These are phyloP conservation scores for Nemophila menziesii DNA, from an alignment of 257 asterid genomes.

Conservation along the genomic window DNA sequence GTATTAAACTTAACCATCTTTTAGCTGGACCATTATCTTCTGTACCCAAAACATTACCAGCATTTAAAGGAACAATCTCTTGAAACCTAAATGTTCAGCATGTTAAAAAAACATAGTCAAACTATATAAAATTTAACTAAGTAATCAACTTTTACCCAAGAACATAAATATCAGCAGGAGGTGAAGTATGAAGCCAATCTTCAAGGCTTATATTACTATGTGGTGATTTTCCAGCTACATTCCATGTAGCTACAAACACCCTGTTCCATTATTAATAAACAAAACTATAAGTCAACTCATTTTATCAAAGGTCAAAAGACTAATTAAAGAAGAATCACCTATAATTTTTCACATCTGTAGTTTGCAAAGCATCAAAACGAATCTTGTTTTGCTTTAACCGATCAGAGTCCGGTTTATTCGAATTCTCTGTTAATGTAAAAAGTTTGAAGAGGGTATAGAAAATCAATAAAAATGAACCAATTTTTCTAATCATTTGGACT, in stretches of 20 bases:
- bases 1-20: slow-evolving; percentile 76
- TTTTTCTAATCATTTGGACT: slow-evolving; percentile 29
- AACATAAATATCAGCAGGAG: slow-evolving; percentile 96
- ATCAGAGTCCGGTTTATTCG: slow-evolving; percentile 31
- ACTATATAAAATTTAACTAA: not conserved
- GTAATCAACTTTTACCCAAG: slow-evolving; percentile 58
- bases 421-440: slow-evolving; percentile 31
- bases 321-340: slow-evolving; percentile 27
- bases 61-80: slow-evolving; percentile 95
- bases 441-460: not conserved
- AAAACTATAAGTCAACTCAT: not conserved
- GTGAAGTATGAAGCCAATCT: slow-evolving; percentile 92
- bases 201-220: slow-evolving; percentile 63
- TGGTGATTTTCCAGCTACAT: slow-evolving; percentile 97
- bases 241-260: slow-evolving; percentile 96
- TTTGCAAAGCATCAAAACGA: slow-evolving; percentile 57
- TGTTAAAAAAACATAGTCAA: not conserved
- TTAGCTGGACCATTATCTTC: slow-evolving; percentile 92
- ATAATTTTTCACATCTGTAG: slow-evolving; percentile 56
- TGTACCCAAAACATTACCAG: slow-evolving; percentile 96
- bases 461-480: not conserved
- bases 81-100: slow-evolving; percentile 56
- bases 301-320: not conserved
- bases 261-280: slow-evolving; percentile 20
- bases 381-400: slow-evolving; percentile 46